Evolutionary conservation across 2,329 filamentous ascomycete genomes (phyloP), one percentile per base, ranked within the genome.

Genomic region (Xylariaceae sp.): DNA sequence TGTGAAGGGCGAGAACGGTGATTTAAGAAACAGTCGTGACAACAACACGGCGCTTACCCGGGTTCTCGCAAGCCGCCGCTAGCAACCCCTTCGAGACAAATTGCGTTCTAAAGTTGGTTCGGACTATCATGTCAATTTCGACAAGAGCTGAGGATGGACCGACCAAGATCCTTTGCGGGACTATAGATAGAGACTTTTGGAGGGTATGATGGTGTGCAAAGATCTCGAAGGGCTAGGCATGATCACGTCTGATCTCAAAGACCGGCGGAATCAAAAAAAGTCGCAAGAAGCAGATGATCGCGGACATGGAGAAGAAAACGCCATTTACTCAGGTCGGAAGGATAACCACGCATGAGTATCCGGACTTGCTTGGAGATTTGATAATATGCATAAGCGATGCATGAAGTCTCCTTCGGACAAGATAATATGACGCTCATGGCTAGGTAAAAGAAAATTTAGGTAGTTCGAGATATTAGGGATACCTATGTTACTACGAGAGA

Each of bases 1-100:
- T 10, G 12, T 3, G 32, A 14, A 16, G 32, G 32, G 14, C 32
- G 12, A 37, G 32, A 10, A 7, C 12, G 32, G 32, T 3, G 3
- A 37, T 37, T 37, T n/a, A 2, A 46, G 23, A 20, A 3, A 86
- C 12, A 82, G 88, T 65, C 83, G 87, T 56, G 74, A 37, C 19
- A 44, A 59, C 16, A 59, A 57, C 46, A 9, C 43, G 7, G 47
- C 51, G 14, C 18, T 53, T 12, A 41, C 42, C 12, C 57, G 51
- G 49, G 20, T 59, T 10, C 29, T 63, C 32, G 32, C 41, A 7
- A 59, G 51, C 41, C 44, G 21, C 20, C 56, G 40, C 10, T 62
- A 49, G 23, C 16, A 40, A 7, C 52, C 50, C 2, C 46, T 26
- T 26, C 52, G 48, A 48, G 50, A 20, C n/a, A 23, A 44, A 9